A percentile compares a stretch with the other conserved stretches of the same genome.
These are phyloP conservation scores for Daucus carota DNA, from an alignment of 129 eudicot species.

Conservation along the genomic window DH1_v3.0 NC_030384.2:34285001-34285500, in stretches of 20 bases:
- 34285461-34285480: not conserved
- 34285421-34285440: not conserved
- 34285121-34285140: slow-evolving; percentile 78
- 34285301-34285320: not conserved
- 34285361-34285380: not conserved
- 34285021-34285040: slow-evolving; percentile 63
- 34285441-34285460: not conserved
- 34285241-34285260: not conserved
- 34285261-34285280: not conserved
- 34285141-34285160: too few species aligned
- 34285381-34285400: not conserved
- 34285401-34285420: not conserved
- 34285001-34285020: slow-evolving; percentile 56
- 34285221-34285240: not conserved
- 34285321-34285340: not conserved
- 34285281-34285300: not conserved
- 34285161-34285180: not conserved
- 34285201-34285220: not conserved
- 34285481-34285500: too few species aligned
- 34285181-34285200: not conserved
- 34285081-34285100: slow-evolving; percentile 89
- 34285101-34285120: slow-evolving; percentile 94
- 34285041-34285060: slow-evolving; percentile 85
- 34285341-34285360: not conserved
- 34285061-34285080: slow-evolving; percentile 78